Base-by-base conservation (phyloP, 257 asterid genomes). In the Linderniella brevidens region DNA sequence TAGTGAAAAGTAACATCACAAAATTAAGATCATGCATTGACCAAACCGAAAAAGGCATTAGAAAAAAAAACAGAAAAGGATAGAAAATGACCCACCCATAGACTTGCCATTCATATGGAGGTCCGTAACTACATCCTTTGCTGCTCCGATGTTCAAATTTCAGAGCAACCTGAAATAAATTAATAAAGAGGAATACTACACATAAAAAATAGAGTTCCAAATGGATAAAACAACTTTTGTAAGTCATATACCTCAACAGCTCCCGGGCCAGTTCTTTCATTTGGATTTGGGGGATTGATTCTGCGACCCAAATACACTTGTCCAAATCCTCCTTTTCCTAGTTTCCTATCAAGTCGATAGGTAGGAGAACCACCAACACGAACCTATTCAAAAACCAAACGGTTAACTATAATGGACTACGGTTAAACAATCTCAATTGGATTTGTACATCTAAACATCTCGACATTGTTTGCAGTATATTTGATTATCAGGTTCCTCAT, bases 291-390 rank as follows among this genome's bases (percentile, higher is more conserved):
- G 12, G 80, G 77, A 49, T 71, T 75, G 20, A 68, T 50, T 15
- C 82, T 74, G n/a, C 81, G 79, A 62, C 93, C 93, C 13, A 78
- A 78, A 67, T 58, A 76, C 16, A 82, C 93, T 68, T 82, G 93
- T 14, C 93, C 93, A 55, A 82, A 82, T 16, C 92, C 93, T 55
- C 93, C 93, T 62, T 82, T 78, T 20, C 93, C 93, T 44, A 82
- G 71, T 60, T 73, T 82, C 64, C 41, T 67, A 29, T 74, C 92
- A 49, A 71, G 55, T 53, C 57, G 58, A 53, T 82, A 82, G 0
- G 65, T 57, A 37, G 92, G 93, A 41, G 93, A 82, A 43, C 80
- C 74, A 44, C 81, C 86, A 41, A 82, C 82, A 62, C 70, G 79
- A 58, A 81, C 76, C 93, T 77, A 65, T 64, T 67, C 16, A 39